Base-by-base conservation (phyloP, 2,329 filamentous ascomycete species). In the Teratosphaeria destructans region DNA sequence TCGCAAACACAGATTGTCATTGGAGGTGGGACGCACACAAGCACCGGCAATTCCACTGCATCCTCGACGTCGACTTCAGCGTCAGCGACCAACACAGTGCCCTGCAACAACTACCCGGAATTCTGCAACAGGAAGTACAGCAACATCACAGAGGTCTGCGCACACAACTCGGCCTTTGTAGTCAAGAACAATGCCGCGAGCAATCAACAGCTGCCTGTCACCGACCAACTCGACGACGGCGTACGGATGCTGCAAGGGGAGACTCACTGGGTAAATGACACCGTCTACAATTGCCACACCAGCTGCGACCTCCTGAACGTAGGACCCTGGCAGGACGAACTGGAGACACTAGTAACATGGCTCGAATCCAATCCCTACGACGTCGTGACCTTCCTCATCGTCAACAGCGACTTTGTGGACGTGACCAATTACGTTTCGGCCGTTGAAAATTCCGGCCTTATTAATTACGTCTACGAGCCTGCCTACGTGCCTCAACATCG, bases 311-410 rank as follows among this genome's bases (percentile, higher is more conserved):
- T 96, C 3, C 82, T 96, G 35, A 86, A 96, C 66, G 89, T 83
- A 1, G 92, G 93, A 0, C 85, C 88, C 7, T 87, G 94, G 56
- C 84, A 86, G 58, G 77, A 82, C 52, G 94, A 90, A 77, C 83
- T 96, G 37, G 77, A 77, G 6, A 79, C 78, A 0, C 87, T 96
- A 12, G 79, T 79, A 39, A 72, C 77, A 52, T 96, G 92, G 92
- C 84, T 96, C 2, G 79, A 81, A 6, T 67, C 70, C 0, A 85
- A 96, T 66, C 91, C 90, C 0, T 93, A 90, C 75, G 92, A 96
- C 64, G 88, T 96, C 1, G 83, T 96, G 29, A 92, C 90, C 1
- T 85, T 96, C 64, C 79, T 96, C 19, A 85, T 96, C 56, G 90
- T 86, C 60, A 96, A 96, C 72, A 86, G 83, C 67, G 88, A 91